Percentiles rank a stretch among this genome's conserved stretches.
Evolutionary conservation across 495 filamentous ascomycete species (phyloP).

Genomic region (Aspergillus homomorphus): DNA sequence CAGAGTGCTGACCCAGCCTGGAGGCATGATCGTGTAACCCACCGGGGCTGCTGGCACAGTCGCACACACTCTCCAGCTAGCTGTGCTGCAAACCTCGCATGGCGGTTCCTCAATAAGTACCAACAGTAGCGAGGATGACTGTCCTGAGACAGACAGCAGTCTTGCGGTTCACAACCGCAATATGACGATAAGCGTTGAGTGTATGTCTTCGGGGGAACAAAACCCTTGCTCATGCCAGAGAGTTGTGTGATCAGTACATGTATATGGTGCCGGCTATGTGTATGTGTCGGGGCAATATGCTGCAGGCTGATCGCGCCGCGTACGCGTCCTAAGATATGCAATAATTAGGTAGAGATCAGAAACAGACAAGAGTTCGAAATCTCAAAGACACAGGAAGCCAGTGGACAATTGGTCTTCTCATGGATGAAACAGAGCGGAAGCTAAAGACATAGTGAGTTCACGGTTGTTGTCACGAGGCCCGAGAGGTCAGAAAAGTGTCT

Average conservation of each 20-base stretch:
- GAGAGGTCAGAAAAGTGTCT: too few species aligned
- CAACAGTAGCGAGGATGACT: background rate
- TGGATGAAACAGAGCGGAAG: background rate
- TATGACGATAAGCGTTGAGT: background rate
- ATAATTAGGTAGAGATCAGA: background rate
- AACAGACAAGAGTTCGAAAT: background rate
- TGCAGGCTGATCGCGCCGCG: constrained; percentile 16
- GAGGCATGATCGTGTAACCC: background rate
- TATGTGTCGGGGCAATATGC: background rate
- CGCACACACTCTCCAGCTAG: background rate
- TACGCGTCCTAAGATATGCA: constrained; percentile 10
- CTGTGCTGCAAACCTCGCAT: background rate
- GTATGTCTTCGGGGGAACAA: background rate
- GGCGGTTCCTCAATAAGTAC: background rate
- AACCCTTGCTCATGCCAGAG: constrained; percentile 15
- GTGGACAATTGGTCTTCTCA: too few species aligned
- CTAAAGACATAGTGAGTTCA: too few species aligned
- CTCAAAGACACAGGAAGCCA: background rate
- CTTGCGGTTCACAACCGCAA: background rate
- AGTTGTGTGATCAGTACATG: background rate
- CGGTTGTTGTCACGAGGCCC: too few species aligned
- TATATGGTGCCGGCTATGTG: background rate
- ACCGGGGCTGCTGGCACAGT: background rate
- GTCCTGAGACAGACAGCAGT: too few species aligned
- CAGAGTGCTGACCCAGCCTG: background rate